Base-by-base conservation (phyloP, 176 grass and related monocot genomes). In the Cenchrus americanus region DNA sequence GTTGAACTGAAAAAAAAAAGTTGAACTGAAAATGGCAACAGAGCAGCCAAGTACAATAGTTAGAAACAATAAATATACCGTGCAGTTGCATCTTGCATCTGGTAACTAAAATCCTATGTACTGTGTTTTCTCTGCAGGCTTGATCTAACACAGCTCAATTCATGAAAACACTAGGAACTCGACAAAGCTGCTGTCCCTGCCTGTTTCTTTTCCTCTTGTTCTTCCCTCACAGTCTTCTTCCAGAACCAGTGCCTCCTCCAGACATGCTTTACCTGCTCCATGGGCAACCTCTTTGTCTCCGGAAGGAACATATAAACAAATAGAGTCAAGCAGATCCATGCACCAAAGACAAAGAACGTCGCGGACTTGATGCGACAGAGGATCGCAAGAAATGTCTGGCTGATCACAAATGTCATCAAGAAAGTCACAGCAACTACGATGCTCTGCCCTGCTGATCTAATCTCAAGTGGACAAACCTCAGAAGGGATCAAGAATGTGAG, bases 261-360 rank as follows among this genome's bases (percentile, higher is more conserved):
- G 15, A 95, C 41, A 65, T 90, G 90, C n/a, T 92, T 88, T 80
- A 95, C 92, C 76, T 90, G 88, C 90, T 95, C 93, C 85, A 95
- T 73, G 19, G 93, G 86, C 47, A 95, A 14, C 76, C 66, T 79
- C 83, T 90, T 95, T 10, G 93, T 95, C 86, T 95, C 93, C 12
- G 83, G 93, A 50, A 91, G 46, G 80, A 91, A 85, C 54, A 90
- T 77, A 60, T 90, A 92, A 50, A 90, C 72, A 41, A 90, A 71
- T 37, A 88, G 23, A 9, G 85, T 90, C 61, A 85, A 50, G 43
- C 83, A 80, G 17, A 95, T 85, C 88, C 83, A 92, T 21, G 70
- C 71, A 2, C 82, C 88, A 47, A 91, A 95, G 6, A 90, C 5
- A 48, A 92, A 86, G 80, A 95, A 95, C 3, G 90, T 92, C 19